Conservation (phyloP, 1,284 basidiomycete species). For the Tylopilus sp. region DNA sequence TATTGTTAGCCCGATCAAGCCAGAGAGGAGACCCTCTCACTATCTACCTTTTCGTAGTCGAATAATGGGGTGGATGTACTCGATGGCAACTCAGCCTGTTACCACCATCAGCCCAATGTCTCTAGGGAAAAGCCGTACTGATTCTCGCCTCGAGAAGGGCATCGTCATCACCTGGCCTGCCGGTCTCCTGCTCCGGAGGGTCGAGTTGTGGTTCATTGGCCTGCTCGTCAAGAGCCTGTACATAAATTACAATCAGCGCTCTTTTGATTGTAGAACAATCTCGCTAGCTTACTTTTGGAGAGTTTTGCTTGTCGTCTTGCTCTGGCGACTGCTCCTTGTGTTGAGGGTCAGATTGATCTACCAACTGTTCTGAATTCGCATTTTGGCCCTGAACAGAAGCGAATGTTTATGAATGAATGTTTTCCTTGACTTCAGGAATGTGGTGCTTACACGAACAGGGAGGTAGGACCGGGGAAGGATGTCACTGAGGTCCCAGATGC, state of each 20-base stretch:
- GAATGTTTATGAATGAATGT: background rate
- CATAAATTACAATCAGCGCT: too few species aligned
- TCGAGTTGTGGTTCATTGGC: too few species aligned
- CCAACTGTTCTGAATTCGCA: too few species aligned
- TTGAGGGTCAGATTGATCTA: too few species aligned
- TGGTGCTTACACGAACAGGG: background rate
- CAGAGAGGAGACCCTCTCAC: background rate
- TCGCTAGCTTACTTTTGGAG: too few species aligned
- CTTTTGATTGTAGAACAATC: too few species aligned
- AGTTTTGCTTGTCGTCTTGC: too few species aligned
- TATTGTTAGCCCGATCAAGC: background rate
- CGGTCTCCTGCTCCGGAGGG: too few species aligned
- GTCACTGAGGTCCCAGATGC: background rate
- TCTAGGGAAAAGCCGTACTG: background rate
- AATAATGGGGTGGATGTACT: background rate
- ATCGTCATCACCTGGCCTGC: background rate
- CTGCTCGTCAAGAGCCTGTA: too few species aligned
- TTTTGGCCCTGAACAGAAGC: background rate
- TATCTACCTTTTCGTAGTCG: background rate
- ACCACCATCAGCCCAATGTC: background rate
- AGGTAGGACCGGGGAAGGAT: background rate
- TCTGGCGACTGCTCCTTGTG: too few species aligned
- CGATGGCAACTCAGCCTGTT: background rate
- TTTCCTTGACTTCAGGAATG: background rate
- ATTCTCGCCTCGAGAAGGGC: background rate